Percentiles rank a stretch among this genome's conserved stretches.
phyloP scores from a whole-genome alignment of 2,329 filamentous ascomycete genomes.

The Cladorrhinum sp. region DNA sequence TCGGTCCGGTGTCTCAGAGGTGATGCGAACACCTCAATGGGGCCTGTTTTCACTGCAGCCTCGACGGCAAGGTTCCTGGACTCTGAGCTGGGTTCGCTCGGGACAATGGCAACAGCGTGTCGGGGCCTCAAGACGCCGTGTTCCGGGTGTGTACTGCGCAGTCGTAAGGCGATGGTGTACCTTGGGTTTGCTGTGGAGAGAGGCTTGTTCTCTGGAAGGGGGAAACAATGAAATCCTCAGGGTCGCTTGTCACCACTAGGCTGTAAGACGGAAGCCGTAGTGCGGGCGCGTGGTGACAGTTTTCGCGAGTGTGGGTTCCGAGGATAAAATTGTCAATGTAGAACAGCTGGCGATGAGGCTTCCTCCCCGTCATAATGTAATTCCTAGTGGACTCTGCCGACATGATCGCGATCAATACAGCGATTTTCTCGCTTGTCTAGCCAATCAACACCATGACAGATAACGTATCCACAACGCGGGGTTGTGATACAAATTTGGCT shows the following conservation, averaged over 20 bases:
- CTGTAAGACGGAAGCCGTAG: not conserved
- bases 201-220: not conserved
- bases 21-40: slow-evolving; percentile 20
- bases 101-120: slow-evolving; percentile 15
- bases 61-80: slow-evolving; percentile 11
- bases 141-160: slow-evolving; percentile 6
- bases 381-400: slow-evolving; percentile 14
- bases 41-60: slow-evolving; percentile 11
- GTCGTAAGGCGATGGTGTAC: not conserved
- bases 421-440: slow-evolving; percentile 22
- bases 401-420: slow-evolving; percentile 20
- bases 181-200: not conserved
- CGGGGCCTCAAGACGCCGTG: slow-evolving; percentile 11
- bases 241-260: not conserved
- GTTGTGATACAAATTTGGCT: slow-evolving; percentile 2
- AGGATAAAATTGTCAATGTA: not conserved
- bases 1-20: slow-evolving; percentile 19
- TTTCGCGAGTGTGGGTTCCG: not conserved
- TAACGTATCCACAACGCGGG: slow-evolving; percentile 22
- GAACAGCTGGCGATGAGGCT: slow-evolving; percentile 10
- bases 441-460: slow-evolving; percentile 22
- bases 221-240: not conserved
- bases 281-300: not conserved
- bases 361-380: slow-evolving; percentile 7
- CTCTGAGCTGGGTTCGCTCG: not conserved